Percentiles rank a stretch among this genome's conserved stretches.
phyloP scores from a whole-genome alignment of 371 early-diverging fungal genomes.

The Mortierella sp. region DNA sequence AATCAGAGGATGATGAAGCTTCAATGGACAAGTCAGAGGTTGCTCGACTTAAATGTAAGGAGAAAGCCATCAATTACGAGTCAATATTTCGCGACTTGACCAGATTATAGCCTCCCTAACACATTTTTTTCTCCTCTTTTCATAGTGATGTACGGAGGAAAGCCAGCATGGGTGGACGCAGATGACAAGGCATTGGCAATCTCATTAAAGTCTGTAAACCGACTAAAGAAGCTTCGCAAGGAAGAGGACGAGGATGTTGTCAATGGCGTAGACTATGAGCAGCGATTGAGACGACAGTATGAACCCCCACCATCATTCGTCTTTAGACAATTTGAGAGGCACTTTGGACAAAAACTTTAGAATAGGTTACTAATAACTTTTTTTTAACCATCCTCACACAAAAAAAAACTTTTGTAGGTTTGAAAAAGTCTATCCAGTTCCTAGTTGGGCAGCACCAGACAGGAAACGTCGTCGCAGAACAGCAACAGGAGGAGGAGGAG shows the following conservation, averaged over 20 bases:
- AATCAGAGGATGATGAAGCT: constrained; percentile 26
- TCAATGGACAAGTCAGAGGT: not conserved
- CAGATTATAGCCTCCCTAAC: not conserved
- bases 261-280: constrained; percentile 83
- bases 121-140: not conserved
- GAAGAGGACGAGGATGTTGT: constrained; percentile 80
- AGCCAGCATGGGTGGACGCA: constrained; percentile 83
- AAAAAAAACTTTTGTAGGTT: constrained; percentile 58
- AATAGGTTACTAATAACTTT: no score
- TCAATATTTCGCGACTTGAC: not conserved
- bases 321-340: no score
- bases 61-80: not conserved
- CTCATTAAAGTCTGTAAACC: constrained; percentile 71
- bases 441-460: constrained; percentile 82
- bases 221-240: constrained; percentile 83
- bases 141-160: constrained; percentile 49
- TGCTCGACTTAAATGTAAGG: constrained; percentile 10
- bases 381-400: not conserved
- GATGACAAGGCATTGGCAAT: constrained; percentile 77
- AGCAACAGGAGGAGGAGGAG: no score
- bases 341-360: no score
- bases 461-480: constrained; percentile 45
- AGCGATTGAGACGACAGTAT: constrained; percentile 85
- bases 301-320: constrained; percentile 2
- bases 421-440: constrained; percentile 88